phyloP scores from a whole-genome alignment of 2,329 filamentous ascomycete species.

The Botrytis medusae region DNA sequence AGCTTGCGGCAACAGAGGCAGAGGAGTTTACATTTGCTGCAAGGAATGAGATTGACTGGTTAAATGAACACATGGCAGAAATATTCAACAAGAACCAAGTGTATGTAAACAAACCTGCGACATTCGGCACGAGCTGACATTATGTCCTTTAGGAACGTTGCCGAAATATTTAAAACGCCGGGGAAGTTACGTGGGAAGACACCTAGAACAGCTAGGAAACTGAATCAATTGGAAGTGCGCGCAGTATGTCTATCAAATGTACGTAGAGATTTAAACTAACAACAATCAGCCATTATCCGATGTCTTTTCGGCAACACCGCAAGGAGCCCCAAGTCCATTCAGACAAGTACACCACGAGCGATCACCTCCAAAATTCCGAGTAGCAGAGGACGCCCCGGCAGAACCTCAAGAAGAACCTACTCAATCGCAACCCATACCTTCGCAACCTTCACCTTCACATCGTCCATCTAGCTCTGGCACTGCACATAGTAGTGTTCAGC shows the following conservation, averaged over 20 bases:
- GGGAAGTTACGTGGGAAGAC: constrained; percentile 82
- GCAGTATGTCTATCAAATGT: constrained; percentile 52
- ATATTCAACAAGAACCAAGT: constrained; percentile 85
- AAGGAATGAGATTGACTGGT: constrained; percentile 93
- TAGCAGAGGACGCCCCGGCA: constrained; percentile 52
- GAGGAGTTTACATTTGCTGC: constrained; percentile 94
- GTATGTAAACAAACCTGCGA: constrained; percentile 56
- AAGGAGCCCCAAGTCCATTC: constrained; percentile 46
- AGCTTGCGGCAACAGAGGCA: constrained; percentile 76
- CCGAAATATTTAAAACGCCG: constrained; percentile 94
- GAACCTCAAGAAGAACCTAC: constrained; percentile 19
- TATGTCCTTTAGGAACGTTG: constrained; percentile 67
- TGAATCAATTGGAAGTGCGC: constrained; percentile 56
- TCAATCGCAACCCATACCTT: neutral
- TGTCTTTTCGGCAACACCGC: constrained; percentile 56
- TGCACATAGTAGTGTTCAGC: constrained; percentile 26
- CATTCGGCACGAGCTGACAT: constrained; percentile 25
- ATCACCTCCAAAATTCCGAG: constrained; percentile 53
- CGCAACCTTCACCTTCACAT: constrained; percentile 2
- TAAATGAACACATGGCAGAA: constrained; percentile 97
- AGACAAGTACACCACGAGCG: constrained; percentile 41
- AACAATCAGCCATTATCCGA: constrained; percentile 56
- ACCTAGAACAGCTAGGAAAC: constrained; percentile 68
- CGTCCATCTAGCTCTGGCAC: constrained; percentile 7
- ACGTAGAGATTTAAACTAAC: constrained; percentile 29